These are phyloP conservation scores for Cyclocybe cylindracea DNA, from an alignment of 768 basidiomycete species.

Conservation along the genomic window DNA sequence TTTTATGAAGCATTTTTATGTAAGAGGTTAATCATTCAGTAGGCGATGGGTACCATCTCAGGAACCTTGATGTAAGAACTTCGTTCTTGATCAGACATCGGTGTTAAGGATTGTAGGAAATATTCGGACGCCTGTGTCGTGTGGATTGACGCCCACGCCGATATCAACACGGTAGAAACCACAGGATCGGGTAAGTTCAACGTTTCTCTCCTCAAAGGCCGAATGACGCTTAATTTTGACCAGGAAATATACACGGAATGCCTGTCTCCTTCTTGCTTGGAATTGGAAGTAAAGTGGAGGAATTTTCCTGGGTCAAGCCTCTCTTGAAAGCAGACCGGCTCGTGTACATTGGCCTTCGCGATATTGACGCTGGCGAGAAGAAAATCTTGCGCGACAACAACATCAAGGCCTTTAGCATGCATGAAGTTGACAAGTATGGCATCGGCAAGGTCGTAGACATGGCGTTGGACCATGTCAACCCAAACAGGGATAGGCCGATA, in stretches of 20 bases:
- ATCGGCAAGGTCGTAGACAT: constrained; percentile 95
- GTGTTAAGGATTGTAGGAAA: constrained; percentile 38
- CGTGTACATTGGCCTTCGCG: constrained; percentile 97
- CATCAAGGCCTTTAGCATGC: constrained; percentile 91
- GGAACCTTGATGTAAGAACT: constrained; percentile 74
- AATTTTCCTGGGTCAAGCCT: constrained; percentile 58
- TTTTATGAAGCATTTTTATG: background rate
- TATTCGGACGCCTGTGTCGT: constrained; percentile 85
- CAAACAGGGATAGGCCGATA: constrained; percentile 78
- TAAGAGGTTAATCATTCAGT: constrained; percentile 8
- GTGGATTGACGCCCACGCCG: constrained; percentile 97
- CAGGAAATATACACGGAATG: constrained; percentile 98
- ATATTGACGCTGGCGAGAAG: constrained; percentile 89
- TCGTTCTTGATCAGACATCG: constrained; percentile 2
- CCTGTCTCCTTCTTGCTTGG: constrained; percentile 91
- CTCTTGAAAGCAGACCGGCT: constrained; percentile 70
- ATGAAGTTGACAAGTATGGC: constrained; percentile 87
- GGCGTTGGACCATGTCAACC: constrained; percentile 95
- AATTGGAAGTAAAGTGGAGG: constrained; percentile 45
- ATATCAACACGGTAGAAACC: constrained; percentile 88
- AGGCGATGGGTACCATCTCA: constrained; percentile 91
- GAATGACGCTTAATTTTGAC: background rate
- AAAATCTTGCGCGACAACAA: constrained; percentile 75
- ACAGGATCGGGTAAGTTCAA: constrained; percentile 64
- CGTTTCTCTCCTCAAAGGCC: constrained; percentile 8